Evolutionary conservation across 2,329 filamentous ascomycete genomes (phyloP).

Genomic region (Blumeria hordei): DNA sequence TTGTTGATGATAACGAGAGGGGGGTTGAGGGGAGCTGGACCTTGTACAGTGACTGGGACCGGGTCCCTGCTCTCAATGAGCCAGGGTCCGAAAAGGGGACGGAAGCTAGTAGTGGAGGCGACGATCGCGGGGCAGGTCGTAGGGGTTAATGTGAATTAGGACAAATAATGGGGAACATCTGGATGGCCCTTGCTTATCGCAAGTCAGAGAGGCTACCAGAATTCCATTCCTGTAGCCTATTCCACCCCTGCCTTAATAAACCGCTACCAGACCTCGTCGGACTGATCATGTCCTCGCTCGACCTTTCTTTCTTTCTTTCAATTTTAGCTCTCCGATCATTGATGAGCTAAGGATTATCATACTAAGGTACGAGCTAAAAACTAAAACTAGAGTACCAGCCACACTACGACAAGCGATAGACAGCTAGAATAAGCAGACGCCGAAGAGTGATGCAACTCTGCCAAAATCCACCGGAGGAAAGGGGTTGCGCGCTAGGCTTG

Average conservation of each 20-base stretch:
- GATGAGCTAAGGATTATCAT: not conserved
- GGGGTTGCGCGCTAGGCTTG: not conserved
- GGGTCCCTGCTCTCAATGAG: not conserved
- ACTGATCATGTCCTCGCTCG: no score
- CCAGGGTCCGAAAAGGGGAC: not conserved
- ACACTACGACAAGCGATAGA: not conserved
- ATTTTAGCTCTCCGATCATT: conserved; percentile 1
- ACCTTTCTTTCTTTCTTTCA: not conserved
- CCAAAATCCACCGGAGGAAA: not conserved
- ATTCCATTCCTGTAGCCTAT: not conserved
- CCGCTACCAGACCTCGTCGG: not conserved
- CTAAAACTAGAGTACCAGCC: not conserved
- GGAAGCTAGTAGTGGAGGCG: not conserved
- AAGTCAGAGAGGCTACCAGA: not conserved
- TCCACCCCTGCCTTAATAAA: not conserved
- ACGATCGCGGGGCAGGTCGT: not conserved
- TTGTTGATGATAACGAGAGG: not conserved
- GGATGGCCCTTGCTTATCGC: not conserved
- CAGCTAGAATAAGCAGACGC: not conserved
- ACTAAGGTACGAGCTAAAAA: not conserved
- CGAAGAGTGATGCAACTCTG: not conserved
- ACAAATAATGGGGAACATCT: not conserved
- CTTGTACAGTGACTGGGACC: not conserved
- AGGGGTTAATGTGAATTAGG: not conserved
- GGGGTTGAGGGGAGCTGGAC: not conserved